Evolutionary conservation across 345 rosid genomes (phyloP), one percentile per base, ranked within the genome.

Genomic region (Raphanus sativus): DNA sequence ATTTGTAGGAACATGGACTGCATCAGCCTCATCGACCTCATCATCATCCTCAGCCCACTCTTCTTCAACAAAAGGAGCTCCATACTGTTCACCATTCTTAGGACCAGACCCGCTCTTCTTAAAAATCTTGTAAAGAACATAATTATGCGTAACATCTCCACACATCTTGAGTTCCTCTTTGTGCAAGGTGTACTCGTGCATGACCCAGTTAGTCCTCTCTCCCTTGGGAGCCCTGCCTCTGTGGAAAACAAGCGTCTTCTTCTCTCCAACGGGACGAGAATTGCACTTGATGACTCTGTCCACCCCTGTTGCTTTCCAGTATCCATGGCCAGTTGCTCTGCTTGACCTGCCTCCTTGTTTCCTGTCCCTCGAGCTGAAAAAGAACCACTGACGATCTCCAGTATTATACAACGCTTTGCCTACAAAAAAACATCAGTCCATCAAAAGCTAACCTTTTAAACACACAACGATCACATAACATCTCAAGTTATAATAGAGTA

Each of bases 61-160:
- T 83, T 94, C 97, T 77, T 94, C 98, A 69, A 78, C 78, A 69
- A 94, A 94, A 7, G 93, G 97, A 33, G 98, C 98, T 17, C 98
- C 97, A 71, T 94, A 94, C 62, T 94, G 97, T 84, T 88, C 97
- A 69, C 98, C 98, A 15, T 94, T 92, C 81, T 94, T 92, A 5
- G 98, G 98, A 75, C 98, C 97, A 82, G 93, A 86, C 60, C 98
- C 98, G 72, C 97, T 94, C 65, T 94, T 94, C 77, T 92, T 94
- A 77, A 26, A 94, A 65, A 86, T 81, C 84, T 94, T 94, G 76
- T 89, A 90, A 71, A 94, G 92, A 59, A 89, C 95, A 81, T 77
- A 94, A 81, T 83, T 86, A 58, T 88, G 94, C 87, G 88, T 75
- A 10, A 82, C 78, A 76, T 89, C 91, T 60, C 80, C 83, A 71